Percentiles rank a stretch among this genome's conserved stretches.
These are phyloP conservation scores for Chrysochromulina parva DNA, from an alignment of 78 protist genomes.

Conservation along the genomic window DNA sequence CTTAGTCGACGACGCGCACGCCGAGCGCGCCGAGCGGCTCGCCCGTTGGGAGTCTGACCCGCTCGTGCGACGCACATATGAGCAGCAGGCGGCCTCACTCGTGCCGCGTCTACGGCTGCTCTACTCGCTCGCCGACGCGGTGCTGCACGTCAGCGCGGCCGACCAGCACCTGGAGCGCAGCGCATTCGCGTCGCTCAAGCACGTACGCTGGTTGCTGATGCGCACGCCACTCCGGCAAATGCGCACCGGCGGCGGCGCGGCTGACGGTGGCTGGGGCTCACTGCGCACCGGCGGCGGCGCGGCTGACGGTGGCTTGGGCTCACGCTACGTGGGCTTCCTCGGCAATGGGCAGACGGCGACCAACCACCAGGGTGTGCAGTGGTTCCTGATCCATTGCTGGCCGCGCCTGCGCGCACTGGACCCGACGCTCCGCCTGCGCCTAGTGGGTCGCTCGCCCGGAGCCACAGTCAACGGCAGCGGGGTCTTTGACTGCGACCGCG, in stretches of 20 bases:
- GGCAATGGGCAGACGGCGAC: neutral
- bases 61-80: neutral
- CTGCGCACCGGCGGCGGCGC: neutral
- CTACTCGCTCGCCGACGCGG: neutral
- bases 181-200: neutral
- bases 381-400: constrained; percentile 2
- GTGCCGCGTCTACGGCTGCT: neutral
- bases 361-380: neutral
- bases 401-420: neutral
- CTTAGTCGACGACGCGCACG: neutral
- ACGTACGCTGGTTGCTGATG: neutral
- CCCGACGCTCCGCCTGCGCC: neutral
- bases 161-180: neutral
- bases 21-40: neutral
- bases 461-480: neutral
- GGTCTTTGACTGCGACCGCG: neutral
- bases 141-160: neutral
- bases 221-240: neutral
- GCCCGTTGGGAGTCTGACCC: neutral
- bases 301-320: neutral
- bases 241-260: neutral
- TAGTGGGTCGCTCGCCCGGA: neutral
- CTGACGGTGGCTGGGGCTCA: neutral
- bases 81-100: neutral
- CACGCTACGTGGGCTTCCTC: neutral